Evolutionary conservation across 352 stramenopile species (phyloP).

Genomic region (Phytophthora melonis): DNA sequence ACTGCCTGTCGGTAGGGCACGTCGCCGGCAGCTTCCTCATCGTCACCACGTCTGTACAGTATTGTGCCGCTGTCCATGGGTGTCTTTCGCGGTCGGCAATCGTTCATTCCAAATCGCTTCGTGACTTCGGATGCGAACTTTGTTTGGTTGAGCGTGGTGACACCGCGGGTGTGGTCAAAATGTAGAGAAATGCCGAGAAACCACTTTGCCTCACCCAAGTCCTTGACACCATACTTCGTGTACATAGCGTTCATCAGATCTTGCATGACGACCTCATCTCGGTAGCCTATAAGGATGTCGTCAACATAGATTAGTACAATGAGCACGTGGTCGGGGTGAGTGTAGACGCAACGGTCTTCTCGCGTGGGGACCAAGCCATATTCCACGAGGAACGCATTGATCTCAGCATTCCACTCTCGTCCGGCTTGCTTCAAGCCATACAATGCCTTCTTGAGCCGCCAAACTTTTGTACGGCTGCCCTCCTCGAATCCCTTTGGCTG

Average conservation of each 20-base stretch:
- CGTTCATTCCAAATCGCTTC: constrained; percentile 8
- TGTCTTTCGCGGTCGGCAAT: constrained; percentile 5
- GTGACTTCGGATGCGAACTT: constrained; percentile 3
- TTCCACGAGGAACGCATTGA: not conserved
- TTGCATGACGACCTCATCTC: not conserved
- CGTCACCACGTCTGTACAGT: not conserved
- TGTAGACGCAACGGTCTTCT: constrained; percentile 16
- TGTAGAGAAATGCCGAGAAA: constrained; percentile 11
- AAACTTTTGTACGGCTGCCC: constrained; percentile 7
- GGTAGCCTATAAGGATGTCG: constrained; percentile 22
- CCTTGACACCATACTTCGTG: constrained; percentile 8
- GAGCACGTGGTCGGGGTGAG: not conserved
- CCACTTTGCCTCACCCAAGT: not conserved
- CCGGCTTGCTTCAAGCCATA: constrained; percentile 30
- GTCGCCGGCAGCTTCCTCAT: constrained; percentile 1
- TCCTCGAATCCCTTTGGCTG: constrained; percentile 22
- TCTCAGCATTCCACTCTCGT: constrained; percentile 6
- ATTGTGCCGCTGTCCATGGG: not conserved
- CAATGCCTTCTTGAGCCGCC: constrained; percentile 20
- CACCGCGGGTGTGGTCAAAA: not conserved
- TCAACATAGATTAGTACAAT: constrained; percentile 21
- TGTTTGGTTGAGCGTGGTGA: constrained; percentile 3
- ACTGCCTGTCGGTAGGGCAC: constrained; percentile 11
- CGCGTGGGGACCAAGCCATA: constrained; percentile 2
- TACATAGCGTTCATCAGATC: not conserved